A percentile compares a stretch with the other conserved stretches of the same genome.
These are phyloP conservation scores for Pseudoscleropodium purum DNA, from an alignment of 225 moss, liverwort and hornwort genomes.

Conservation along the genomic window DNA sequence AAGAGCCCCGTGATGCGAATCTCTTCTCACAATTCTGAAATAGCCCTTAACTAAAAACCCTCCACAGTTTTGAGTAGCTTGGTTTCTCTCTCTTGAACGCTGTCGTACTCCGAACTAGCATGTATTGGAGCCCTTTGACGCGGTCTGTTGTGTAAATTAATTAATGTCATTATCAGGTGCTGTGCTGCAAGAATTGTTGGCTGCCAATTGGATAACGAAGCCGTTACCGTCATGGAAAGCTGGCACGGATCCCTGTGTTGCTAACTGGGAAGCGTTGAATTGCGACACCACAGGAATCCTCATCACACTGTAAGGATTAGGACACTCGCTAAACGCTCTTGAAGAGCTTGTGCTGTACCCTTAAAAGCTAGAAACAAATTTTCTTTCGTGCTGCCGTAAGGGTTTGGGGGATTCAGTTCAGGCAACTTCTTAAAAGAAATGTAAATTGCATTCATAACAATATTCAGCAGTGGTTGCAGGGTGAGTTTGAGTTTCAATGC, in stretches of 20 bases:
- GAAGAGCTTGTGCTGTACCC: background rate
- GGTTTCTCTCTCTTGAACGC: background rate
- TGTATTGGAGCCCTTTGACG: background rate
- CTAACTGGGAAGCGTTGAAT: slow-evolving; percentile 8
- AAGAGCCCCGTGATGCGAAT: background rate
- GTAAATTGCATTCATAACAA: background rate
- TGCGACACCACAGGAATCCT: slow-evolving; percentile 21
- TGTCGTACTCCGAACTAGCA: background rate
- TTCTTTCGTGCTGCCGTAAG: too few species aligned
- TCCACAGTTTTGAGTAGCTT: background rate
- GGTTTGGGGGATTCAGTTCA: background rate
- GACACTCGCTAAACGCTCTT: background rate
- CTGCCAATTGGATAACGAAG: slow-evolving; percentile 14
- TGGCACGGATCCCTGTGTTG: slow-evolving; percentile 25
- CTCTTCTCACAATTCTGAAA: background rate
- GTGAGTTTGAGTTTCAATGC: background rate
- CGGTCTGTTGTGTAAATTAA: background rate
- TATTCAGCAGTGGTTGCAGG: background rate
- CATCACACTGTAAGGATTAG: slow-evolving; percentile 9
- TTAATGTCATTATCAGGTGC: background rate
- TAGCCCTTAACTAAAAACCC: background rate
- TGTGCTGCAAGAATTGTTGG: slow-evolving; percentile 13
- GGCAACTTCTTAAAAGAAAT: background rate
- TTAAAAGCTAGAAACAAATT: background rate
- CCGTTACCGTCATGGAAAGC: slow-evolving; percentile 15